Evolutionary conservation across 768 basidiomycete species (phyloP).

Genomic region (Agaricus bisporus): DNA sequence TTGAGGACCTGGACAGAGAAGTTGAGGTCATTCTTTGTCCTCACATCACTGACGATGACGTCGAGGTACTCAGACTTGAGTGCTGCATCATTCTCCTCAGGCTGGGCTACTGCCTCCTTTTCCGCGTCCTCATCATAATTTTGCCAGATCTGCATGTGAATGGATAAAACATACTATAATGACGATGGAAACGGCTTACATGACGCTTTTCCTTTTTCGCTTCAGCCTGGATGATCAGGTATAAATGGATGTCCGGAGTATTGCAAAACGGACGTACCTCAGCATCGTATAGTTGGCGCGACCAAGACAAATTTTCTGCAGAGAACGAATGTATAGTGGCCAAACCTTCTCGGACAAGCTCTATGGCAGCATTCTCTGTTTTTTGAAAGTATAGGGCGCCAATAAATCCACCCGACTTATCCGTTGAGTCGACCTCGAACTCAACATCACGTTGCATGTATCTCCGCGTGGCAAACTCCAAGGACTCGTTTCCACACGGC

Average conservation of each 20-base stretch:
- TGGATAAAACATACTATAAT: background rate
- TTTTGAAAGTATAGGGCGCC: constrained; percentile 83
- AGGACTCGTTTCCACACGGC: constrained; percentile 79
- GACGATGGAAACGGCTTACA: constrained; percentile 38
- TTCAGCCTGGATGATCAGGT: constrained; percentile 43
- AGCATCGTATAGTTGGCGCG: constrained; percentile 73
- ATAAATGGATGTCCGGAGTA: background rate
- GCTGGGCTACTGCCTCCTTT: constrained; percentile 29
- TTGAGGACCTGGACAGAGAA: constrained; percentile 95
- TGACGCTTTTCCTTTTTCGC: constrained; percentile 78
- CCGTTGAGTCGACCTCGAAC: constrained; percentile 82
- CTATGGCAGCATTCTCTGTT: constrained; percentile 78
- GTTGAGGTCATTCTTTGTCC: constrained; percentile 62
- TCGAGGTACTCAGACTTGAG: constrained; percentile 87
- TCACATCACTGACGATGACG: constrained; percentile 86
- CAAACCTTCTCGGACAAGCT: constrained; percentile 81
- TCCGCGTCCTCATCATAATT: constrained; percentile 75
- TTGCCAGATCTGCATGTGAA: constrained; percentile 66
- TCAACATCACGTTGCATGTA: constrained; percentile 97
- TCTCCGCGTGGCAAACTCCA: constrained; percentile 68
- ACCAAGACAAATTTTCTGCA: constrained; percentile 77
- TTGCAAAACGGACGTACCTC: constrained; percentile 43
- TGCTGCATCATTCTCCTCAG: constrained; percentile 40
- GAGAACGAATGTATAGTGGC: constrained; percentile 87
- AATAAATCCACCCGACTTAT: constrained; percentile 96